Base-by-base conservation (phyloP, 2,329 filamentous ascomycete genomes). In the Neophaeococcomyces aloes region DNA sequence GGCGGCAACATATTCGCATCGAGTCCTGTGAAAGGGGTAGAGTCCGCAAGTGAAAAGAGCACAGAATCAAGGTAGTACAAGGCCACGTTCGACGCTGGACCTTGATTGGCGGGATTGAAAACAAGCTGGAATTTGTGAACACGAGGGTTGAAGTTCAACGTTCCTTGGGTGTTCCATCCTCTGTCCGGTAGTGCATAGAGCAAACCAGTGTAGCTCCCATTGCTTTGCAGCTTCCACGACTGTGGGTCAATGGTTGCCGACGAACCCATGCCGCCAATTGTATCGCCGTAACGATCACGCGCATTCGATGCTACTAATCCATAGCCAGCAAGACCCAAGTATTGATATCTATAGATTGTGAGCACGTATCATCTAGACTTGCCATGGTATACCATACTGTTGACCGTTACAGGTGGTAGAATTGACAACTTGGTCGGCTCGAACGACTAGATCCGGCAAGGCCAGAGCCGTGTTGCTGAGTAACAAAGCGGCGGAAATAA, bases 91-190 rank as follows among this genome's bases (percentile, higher is more conserved):
- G 77, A 75, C 0, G 60, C 55, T 2, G 63, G 60, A 1, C 69
- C 61, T 0, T 74, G 75, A 2, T 78, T 75, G 11, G 65, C 58
- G 1, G 63, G 60, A 2, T 68, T 63, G 76, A 69, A 74, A 53
- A 67, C 69, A 37, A 86, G 65, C 38, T 65, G 58, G 58, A 84
- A 79, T 56, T 82, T 80, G 60, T 86, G 81, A 21, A 86, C 69
- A 27, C 81, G 72, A 2, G 73, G 71, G 51, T 83, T 75, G 58
- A 72, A 83, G 58, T 83, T 83, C 14, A 80, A 52, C 7, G 81
- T 84, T 34, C 79, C 81, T 53, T 83, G 66, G 0, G 80, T 84
- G 56, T 86, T 85, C 72, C 81, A 86, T 29, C 81, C 81, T 47
- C 80, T 70, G 56, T 84, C 79, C 1, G 81, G 81, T 13, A 84